Conservation (phyloP, 1,284 basidiomycete genomes). For the Cerrena zonata region DNA sequence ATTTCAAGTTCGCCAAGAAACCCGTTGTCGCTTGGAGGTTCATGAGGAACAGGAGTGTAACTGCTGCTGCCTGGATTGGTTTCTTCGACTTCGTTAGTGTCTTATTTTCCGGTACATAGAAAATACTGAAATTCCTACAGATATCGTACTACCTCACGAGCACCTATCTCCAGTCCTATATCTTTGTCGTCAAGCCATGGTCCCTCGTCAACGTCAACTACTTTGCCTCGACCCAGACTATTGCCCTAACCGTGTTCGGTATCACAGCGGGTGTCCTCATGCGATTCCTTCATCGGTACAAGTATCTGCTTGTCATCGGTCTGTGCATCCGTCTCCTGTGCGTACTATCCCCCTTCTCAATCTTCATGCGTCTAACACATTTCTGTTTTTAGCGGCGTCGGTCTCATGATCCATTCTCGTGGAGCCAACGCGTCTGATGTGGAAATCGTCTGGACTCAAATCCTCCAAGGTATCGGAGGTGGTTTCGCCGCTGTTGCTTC, state of each 20-base stretch:
- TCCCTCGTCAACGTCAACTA: conserved; percentile 47
- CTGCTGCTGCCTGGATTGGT: conserved; percentile 59
- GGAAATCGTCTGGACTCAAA: conserved; percentile 64
- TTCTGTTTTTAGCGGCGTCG: conserved; percentile 45
- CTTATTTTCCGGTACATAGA: background rate
- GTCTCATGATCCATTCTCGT: conserved; percentile 69
- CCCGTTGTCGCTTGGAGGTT: conserved; percentile 55
- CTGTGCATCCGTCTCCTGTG: conserved; percentile 58
- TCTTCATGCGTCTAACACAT: background rate
- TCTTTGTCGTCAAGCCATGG: conserved; percentile 58
- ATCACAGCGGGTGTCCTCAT: conserved; percentile 55
- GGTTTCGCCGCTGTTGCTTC: conserved; percentile 68
- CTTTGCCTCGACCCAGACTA: conserved; percentile 51
- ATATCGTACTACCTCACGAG: conserved; percentile 58
- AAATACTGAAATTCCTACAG: conserved; percentile 25
- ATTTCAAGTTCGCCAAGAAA: conserved; percentile 41
- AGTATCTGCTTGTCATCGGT: conserved; percentile 58
- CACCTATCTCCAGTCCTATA: conserved; percentile 58
- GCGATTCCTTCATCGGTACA: conserved; percentile 52
- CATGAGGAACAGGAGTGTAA: conserved; percentile 51
- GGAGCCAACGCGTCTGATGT: conserved; percentile 55
- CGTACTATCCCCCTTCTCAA: conserved; percentile 6
- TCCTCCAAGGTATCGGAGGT: conserved; percentile 75
- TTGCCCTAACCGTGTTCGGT: conserved; percentile 61
- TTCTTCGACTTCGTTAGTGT: conserved; percentile 62